Base-by-base conservation (phyloP, 495 filamentous ascomycete genomes). In the Parathielavia hyrcaniae region DNA sequence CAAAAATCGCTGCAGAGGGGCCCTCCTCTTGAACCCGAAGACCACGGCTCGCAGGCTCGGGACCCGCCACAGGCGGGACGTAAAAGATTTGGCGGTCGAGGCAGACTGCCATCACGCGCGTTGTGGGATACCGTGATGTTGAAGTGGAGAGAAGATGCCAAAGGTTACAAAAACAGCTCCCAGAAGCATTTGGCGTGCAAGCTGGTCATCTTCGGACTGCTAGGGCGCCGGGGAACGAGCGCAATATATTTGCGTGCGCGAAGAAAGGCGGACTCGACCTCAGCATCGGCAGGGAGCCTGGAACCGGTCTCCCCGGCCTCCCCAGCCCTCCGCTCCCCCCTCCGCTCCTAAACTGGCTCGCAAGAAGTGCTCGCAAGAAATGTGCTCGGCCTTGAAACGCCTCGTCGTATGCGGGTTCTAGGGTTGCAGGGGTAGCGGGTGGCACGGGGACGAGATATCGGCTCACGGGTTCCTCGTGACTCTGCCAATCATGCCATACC, bases 71-170 rank as follows among this genome's bases (percentile, higher is more conserved):
- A 53, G 54, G 34, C 13, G 57, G 52, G 50, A 8, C 36, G 57
- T 63, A 63, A 63, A 63, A 60, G 53, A 63, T 53, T 57, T 63
- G 39, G 61, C 19, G 23, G 26, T 63, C 51, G 54, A 63, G 57
- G 47, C 13, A 58, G 53, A 59, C 32, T 55, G 30, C 36, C 55
- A 40, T 50, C 32, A 16, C 32, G n/a, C 7, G n/a, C 48, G n/a
- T 50, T 50, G 34, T 32, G 20, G n/a, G 22, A 54, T 62, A 34
- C 51, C 39, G 32, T 62, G 38, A 0, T 61, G 52, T 56, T 51
- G 52, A 56, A 51, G 34, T 61, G 52, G 13, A 56, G 36, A 55
- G 60, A 62, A 54, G 8, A 62, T 58, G 34, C 19, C 9, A 46
- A 62, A 59, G 44, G 55, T 49, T 50, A 26, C 39, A 45, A 46